phyloP scores from a whole-genome alignment of 1,284 basidiomycete genomes.

The Erythrobasidium hasegawianum region DNA sequence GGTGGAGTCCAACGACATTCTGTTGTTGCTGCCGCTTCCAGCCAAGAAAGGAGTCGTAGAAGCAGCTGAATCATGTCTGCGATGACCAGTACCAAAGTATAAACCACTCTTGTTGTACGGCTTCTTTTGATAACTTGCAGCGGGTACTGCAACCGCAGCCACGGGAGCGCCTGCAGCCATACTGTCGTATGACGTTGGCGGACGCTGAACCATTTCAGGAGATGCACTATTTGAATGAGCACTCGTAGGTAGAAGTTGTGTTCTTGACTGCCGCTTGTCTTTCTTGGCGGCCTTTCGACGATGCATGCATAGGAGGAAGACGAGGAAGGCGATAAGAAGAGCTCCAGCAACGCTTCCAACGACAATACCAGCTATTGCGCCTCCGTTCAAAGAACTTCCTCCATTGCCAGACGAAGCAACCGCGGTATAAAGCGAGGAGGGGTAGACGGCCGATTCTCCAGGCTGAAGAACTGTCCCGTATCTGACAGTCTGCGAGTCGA shows the following conservation, averaged over 20 bases:
- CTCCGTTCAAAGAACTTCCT: slow-evolving; percentile 13
- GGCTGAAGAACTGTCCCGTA: slow-evolving; percentile 16
- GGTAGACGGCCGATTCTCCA: slow-evolving; percentile 27
- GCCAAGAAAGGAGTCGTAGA: slow-evolving; percentile 30
- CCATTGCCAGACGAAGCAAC: not conserved
- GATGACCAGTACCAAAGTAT: slow-evolving; percentile 13
- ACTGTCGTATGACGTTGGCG: not conserved
- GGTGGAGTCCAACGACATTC: not conserved
- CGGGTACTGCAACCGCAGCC: not conserved
- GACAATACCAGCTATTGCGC: slow-evolving; percentile 33
- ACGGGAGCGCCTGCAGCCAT: slow-evolving; percentile 2
- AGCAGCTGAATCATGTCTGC: slow-evolving; percentile 12
- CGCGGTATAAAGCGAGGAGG: slow-evolving; percentile 26
- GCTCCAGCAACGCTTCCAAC: slow-evolving; percentile 24
- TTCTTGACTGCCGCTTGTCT: slow-evolving; percentile 16
- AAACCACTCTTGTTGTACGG: slow-evolving; percentile 5
- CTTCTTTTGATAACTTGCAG: slow-evolving; percentile 8
- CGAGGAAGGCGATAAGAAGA: slow-evolving; percentile 21
- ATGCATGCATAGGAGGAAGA: slow-evolving; percentile 11
- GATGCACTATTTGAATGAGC: not conserved
- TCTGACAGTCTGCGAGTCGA: slow-evolving; percentile 12
- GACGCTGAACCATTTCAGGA: slow-evolving; percentile 23
- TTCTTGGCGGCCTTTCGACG: not conserved
- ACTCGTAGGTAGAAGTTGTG: slow-evolving; percentile 6
- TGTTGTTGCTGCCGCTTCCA: not conserved